A percentile compares a stretch with the other conserved stretches of the same genome.
Evolutionary conservation across 768 basidiomycete genomes (phyloP).

Genomic region (Auriscalpium orientale): DNA sequence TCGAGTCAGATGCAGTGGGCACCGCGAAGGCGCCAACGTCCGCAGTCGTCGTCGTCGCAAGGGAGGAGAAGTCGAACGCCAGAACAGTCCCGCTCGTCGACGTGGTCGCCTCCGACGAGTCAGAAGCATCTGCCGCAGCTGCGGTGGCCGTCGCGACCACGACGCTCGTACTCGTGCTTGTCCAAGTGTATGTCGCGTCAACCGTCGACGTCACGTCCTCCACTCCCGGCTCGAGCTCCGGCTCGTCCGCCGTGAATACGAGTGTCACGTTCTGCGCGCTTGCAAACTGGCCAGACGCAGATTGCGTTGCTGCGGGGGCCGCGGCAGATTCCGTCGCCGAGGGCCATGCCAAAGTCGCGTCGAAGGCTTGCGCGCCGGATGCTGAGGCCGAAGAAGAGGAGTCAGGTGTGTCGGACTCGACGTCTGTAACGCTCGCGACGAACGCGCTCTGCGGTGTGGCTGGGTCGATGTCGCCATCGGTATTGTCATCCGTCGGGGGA

Average conservation of each 20-base stretch:
- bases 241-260: slow-evolving; percentile 38
- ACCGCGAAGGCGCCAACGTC: neutral
- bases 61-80: neutral
- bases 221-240: slow-evolving; percentile 18
- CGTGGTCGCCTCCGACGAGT: neutral
- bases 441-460: slow-evolving; percentile 5
- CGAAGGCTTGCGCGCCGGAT: neutral
- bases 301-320: slow-evolving; percentile 2
- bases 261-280: slow-evolving; percentile 41
- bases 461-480: slow-evolving; percentile 7
- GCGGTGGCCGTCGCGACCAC: slow-evolving; percentile 5
- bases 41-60: neutral
- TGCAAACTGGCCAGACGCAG: slow-evolving; percentile 13
- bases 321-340: neutral
- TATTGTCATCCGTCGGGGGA: slow-evolving; percentile 1
- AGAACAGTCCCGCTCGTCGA: neutral
- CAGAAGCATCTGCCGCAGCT: neutral
- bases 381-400: neutral
- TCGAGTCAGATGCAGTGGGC: neutral
- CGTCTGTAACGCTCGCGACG: slow-evolving; percentile 7
- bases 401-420: too few relatives aligned
- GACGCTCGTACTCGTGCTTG: neutral
- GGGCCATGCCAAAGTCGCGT: neutral
- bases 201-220: neutral
- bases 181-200: neutral